Base-by-base conservation (phyloP, 192 early-diverging fungal species). In the Spinellus fusiger region DNA sequence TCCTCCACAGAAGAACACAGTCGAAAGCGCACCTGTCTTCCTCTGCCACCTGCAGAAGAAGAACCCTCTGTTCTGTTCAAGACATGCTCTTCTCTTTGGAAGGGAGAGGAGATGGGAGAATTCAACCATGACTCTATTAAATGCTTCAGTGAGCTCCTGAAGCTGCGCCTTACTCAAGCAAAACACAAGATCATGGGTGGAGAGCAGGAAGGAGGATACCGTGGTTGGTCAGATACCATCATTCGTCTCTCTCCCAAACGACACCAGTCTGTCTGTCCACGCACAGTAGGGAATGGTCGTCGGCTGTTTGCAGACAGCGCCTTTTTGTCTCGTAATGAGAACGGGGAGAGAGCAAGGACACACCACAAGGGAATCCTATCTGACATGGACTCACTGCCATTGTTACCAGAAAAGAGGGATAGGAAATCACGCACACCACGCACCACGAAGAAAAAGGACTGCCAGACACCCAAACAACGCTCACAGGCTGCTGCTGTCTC, bases 111-210 rank as follows among this genome's bases (percentile, higher is more conserved):
- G 6, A 28, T 61, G 22, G 59, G 49, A 37, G 59, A 61, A 1
- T 26, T 50, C 13, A 61, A 49, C 15, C 48, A 61, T 35, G 48
- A 61, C 10, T 49, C 48, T 3, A 61, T 61, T 23, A 50, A 49
- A 16, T 20, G 29, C 10, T 16, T 61, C 0, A 50, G 59, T 51
- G 32, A 61, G 4, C 16, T 61, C 4, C 25, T 61, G 3, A 61
- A 61, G 26, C 23, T 61, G 4, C 49, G 59, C 10, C 49, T 61
- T 5, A 32, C 31, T 9, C 59, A 61, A n/a, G 59, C 59, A 13
- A 61, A 61, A 26, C 51, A 51, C 23, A 61, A 50, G 38, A 50
- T 61, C 47, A 61, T 61, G 59, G 49, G 47, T 28, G 34, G 10
- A 8, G 49, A 61, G 15, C 32, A 33, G 8, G 47, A 61, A 28